phyloP scores from a whole-genome alignment of 1,284 basidiomycete species.

The Moesziomyces parantarcticus region DNA sequence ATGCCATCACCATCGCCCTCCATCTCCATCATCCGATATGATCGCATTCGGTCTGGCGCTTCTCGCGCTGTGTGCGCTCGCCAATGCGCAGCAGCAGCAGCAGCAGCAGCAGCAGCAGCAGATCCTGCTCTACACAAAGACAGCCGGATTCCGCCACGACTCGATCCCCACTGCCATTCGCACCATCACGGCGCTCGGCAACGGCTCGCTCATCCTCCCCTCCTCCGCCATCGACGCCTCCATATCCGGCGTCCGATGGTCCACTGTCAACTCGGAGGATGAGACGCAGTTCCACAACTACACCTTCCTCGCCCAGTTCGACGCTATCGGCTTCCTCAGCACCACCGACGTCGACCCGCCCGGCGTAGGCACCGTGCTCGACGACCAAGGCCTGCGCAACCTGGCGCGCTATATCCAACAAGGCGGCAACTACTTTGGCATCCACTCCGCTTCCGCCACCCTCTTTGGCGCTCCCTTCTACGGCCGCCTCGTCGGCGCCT shows the following conservation, averaged over 20 bases:
- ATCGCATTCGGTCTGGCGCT: neutral
- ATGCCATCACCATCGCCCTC: neutral
- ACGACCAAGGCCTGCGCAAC: constrained; percentile 74
- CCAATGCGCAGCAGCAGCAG: neutral
- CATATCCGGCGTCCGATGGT: constrained; percentile 35
- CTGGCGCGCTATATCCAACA: constrained; percentile 76
- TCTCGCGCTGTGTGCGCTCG: constrained; percentile 4
- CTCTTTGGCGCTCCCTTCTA: constrained; percentile 78
- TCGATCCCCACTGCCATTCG: constrained; percentile 79
- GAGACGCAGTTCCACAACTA: constrained; percentile 36
- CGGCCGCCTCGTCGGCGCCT: constrained; percentile 72
- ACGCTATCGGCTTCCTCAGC: constrained; percentile 75
- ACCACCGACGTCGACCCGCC: constrained; percentile 74
- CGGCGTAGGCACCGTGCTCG: constrained; percentile 72
- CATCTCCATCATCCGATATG: neutral
- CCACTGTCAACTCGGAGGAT: constrained; percentile 39
- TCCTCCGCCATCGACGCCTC: constrained; percentile 32
- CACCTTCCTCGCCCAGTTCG: constrained; percentile 40
- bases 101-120: neutral
- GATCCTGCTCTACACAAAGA: constrained; percentile 61
- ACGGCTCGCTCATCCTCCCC: constrained; percentile 75
- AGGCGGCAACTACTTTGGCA: constrained; percentile 78
- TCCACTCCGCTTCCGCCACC: constrained; percentile 79
- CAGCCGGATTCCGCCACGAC: constrained; percentile 74
- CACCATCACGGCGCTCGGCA: constrained; percentile 72